Evolutionary conservation across 768 basidiomycete species (phyloP).

Genomic region (Galerina sulciceps): DNA sequence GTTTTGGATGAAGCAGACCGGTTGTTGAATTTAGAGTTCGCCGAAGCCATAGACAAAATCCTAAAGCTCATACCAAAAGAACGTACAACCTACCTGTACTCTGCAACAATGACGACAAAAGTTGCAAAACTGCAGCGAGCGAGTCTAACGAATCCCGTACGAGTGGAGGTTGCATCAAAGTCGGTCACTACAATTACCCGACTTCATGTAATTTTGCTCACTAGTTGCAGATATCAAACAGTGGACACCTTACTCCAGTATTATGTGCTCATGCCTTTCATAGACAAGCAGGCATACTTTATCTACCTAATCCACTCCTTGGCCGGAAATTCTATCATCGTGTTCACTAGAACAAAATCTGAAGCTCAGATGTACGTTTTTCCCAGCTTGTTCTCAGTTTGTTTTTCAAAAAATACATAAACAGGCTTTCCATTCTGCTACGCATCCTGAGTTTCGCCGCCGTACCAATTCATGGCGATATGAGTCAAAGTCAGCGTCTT

Average conservation of each 20-base stretch:
- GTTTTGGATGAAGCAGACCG: conserved; percentile 99
- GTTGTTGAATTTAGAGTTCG: conserved; percentile 95
- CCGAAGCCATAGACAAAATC: conserved; percentile 94
- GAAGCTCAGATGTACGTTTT: conserved; percentile 76
- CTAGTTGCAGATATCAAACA: conserved; percentile 81
- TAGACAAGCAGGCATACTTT: conserved; percentile 90
- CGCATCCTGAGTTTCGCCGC: conserved; percentile 93
- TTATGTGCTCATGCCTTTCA: conserved; percentile 91
- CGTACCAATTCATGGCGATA: conserved; percentile 93
- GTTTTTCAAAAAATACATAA: background rate
- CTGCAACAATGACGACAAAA: conserved; percentile 99
- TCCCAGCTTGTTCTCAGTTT: background rate
- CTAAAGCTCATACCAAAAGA: conserved; percentile 94
- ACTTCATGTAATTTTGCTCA: conserved; percentile 2
- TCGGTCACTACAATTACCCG: conserved; percentile 38
- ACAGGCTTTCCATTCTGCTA: conserved; percentile 84
- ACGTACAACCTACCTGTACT: conserved; percentile 94
- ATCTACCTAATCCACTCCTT: conserved; percentile 88
- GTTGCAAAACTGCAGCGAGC: conserved; percentile 96
- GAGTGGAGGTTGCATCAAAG: conserved; percentile 94
- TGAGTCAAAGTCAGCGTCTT: conserved; percentile 91
- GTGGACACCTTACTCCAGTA: conserved; percentile 95
- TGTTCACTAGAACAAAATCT: conserved; percentile 95
- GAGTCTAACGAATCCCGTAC: conserved; percentile 90
- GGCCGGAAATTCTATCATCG: conserved; percentile 91